Conservation (phyloP, 495 filamentous ascomycete species). For the Letharia columbiana region DNA sequence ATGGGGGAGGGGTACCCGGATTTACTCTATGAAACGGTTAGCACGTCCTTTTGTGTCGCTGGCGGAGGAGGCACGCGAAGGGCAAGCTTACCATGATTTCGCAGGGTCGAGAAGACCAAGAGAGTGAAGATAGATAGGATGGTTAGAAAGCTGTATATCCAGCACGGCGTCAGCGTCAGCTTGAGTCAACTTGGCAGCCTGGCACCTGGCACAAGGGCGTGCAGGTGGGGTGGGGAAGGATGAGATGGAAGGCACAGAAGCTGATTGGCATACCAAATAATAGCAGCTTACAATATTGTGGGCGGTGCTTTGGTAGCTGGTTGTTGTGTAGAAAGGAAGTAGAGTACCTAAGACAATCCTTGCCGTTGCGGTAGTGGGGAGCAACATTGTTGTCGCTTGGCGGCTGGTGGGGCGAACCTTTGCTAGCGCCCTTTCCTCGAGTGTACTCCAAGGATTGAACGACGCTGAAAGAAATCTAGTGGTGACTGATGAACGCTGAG, state of each 20-base stretch:
- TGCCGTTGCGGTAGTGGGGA: constrained; percentile 2
- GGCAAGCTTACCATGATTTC: constrained; percentile 10
- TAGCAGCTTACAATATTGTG: background rate
- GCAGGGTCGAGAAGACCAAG: background rate
- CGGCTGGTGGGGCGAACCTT: constrained; percentile 9
- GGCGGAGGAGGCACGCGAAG: background rate
- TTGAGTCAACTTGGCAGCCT: constrained; percentile 8
- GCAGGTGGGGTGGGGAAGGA: background rate
- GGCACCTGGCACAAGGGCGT: constrained; percentile 3
- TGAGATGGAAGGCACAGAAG: background rate
- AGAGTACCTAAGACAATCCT: background rate
- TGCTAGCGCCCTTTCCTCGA: background rate
- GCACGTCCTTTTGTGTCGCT: constrained; percentile 8
- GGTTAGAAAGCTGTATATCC: background rate
- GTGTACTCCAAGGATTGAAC: background rate
- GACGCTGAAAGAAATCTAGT: background rate
- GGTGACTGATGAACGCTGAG: background rate
- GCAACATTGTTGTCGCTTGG: constrained; percentile 1
- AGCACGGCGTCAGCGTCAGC: constrained; percentile 4
- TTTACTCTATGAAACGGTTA: constrained; percentile 45
- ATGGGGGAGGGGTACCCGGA: constrained; percentile 49
- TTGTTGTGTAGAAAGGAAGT: background rate
- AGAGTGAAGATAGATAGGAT: background rate
- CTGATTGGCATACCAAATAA: background rate
- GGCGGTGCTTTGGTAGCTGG: background rate